These are phyloP conservation scores for Penicillium antarcticum DNA, from an alignment of 495 filamentous ascomycete species.

Conservation along the genomic window DNA sequence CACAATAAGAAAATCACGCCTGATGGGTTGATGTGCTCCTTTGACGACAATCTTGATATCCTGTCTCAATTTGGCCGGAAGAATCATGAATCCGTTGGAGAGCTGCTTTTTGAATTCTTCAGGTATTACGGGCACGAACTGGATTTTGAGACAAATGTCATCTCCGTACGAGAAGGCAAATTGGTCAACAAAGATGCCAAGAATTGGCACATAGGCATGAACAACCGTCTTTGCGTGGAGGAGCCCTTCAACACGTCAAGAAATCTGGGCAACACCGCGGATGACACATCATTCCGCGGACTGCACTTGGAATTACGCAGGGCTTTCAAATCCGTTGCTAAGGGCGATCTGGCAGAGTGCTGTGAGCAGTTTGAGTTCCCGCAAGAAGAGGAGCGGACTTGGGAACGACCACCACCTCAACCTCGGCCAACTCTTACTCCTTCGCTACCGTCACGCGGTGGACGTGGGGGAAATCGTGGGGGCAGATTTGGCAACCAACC, in stretches of 20 bases:
- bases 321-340: conserved; percentile 76
- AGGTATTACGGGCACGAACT: conserved; percentile 90
- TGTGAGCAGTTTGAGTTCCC: conserved; percentile 86
- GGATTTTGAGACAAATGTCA: conserved; percentile 77
- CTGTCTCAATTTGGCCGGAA: conserved; percentile 68
- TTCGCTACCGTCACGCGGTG: conserved; percentile 45
- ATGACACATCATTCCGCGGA: conserved; percentile 87
- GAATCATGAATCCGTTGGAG: conserved; percentile 80
- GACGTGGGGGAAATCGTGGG: conserved; percentile 55
- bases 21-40: conserved; percentile 65
- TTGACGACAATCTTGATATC: conserved; percentile 78
- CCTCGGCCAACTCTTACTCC: conserved; percentile 57
- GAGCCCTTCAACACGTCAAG: conserved; percentile 92
- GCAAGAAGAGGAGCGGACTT: conserved; percentile 73
- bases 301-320: conserved; percentile 85
- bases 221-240: conserved; percentile 88
- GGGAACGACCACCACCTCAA: conserved; percentile 65
- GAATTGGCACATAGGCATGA: conserved; percentile 71
- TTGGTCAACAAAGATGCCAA: conserved; percentile 84
- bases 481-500: conserved; percentile 51
- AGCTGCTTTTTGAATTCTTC: conserved; percentile 90
- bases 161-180: conserved; percentile 84
- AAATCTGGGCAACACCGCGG: conserved; percentile 96
- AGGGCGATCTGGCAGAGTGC: conserved; percentile 72
- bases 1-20: conserved; percentile 56